phyloP scores from a whole-genome alignment of 345 rosid genomes.

The Garcia nutans region DNA sequence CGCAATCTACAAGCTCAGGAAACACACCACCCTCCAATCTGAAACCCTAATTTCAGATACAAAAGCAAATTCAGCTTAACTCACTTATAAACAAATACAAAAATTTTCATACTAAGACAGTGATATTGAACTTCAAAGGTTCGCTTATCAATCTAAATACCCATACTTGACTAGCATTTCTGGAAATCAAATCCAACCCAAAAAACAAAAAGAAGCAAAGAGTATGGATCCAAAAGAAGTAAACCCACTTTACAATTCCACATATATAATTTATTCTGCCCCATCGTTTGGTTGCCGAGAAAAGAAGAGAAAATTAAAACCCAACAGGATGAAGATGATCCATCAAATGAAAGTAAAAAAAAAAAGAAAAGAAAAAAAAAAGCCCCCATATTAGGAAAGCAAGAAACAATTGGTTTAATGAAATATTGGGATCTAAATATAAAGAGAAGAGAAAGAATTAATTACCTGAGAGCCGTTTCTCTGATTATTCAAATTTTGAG shows the following conservation, averaged over 20 bases:
- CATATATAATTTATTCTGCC: neutral
- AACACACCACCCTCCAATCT: neutral
- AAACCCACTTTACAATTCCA: neutral
- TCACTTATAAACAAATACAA: neutral
- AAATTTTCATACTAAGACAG: neutral
- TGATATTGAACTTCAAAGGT: neutral
- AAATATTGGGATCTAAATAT: neutral
- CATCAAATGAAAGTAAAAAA: neutral
- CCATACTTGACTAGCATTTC: neutral
- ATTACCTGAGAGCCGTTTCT: neutral
- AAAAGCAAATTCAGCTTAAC: neutral
- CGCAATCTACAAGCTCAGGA: constrained; percentile 2
- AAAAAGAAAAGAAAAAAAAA: neutral
- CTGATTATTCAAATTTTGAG: neutral
- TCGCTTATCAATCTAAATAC: neutral
- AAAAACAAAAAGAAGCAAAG: neutral
- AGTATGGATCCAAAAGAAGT: constrained; percentile 10
- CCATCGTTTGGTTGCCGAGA: neutral
- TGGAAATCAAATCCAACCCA: neutral
- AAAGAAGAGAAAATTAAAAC: neutral
- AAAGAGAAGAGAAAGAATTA: neutral
- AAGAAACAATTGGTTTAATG: neutral
- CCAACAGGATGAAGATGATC: neutral
- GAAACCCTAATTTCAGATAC: constrained; percentile 23
- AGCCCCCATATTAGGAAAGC: neutral